Base-by-base conservation (phyloP, 1,284 basidiomycete species). In the Grifola frondosa region DNA sequence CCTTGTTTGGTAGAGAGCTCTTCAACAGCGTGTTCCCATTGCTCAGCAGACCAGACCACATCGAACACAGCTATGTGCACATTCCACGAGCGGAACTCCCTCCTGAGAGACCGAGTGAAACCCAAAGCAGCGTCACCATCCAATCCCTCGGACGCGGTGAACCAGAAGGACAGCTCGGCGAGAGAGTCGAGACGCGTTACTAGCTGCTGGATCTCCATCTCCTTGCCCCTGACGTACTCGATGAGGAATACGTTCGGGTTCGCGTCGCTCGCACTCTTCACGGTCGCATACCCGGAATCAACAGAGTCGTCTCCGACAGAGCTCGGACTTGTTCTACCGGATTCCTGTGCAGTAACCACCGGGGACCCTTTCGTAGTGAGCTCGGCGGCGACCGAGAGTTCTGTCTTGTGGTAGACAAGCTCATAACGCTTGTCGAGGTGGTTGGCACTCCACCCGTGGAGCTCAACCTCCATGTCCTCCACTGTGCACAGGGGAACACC, bases 51-150 rank as follows among this genome's bases (percentile, higher is more conserved):
- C 45, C 39, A 50, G 3, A 38, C 30, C 2, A 21, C 11, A 21
- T 49, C 42, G 20, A 54, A 56, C 13, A 50, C 42, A 6, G 42
- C 56, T 3, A 42, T 33, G 15, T 44, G 45, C 15, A 58, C 26
- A 11, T 30, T 46, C 56, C 56, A 58, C 1, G 42, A 20, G 3
- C 20, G 45, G 22, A 40, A 56, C 33, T 58, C 56, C 26, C 43
- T 48, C 7, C 53, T 44, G 7, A 58, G 40, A 1, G 53, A 42
- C 22, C 52, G 30, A 2, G 44, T 50, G 30, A 58, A 52, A 3
- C 56, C 56, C 5, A 45, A 24, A 3, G 44, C 41, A 28, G 54
- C 47, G 16, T 56, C 51, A 11, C 53, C 49, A 31, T 54, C 34
- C 13, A 47, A 26, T 9, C 49, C 53, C 3, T 16, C 37, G 6